These are phyloP conservation scores for Panellus pusillus DNA, from an alignment of 768 basidiomycete genomes.

Conservation along the genomic window DNA sequence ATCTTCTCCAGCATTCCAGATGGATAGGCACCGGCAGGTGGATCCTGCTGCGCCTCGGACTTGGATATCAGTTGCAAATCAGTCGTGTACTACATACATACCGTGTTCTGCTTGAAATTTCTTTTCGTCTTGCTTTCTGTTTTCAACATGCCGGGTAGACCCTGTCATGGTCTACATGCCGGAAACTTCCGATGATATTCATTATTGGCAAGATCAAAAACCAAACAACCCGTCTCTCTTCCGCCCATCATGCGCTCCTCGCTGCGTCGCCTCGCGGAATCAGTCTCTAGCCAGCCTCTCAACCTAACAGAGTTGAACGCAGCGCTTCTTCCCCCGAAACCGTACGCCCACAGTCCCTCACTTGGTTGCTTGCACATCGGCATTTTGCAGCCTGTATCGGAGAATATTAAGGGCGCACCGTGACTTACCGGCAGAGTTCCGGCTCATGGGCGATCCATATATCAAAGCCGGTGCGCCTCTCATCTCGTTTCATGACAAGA, in stretches of 20 bases:
- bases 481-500: too few species aligned
- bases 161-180: too few species aligned
- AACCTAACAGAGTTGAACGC: conserved; percentile 64
- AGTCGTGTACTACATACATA: too few species aligned
- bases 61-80: too few species aligned
- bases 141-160: too few species aligned
- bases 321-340: conserved; percentile 77
- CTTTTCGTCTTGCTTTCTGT: too few species aligned
- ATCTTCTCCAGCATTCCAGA: too few species aligned
- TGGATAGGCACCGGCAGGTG: too few species aligned
- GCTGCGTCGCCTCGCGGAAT: conserved; percentile 51
- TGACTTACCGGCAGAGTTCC: conserved; percentile 72
- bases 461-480: conserved; percentile 66
- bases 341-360: conserved; percentile 48
- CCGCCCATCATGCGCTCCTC: conserved; percentile 39
- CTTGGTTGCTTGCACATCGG: not conserved
- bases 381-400: conserved; percentile 66
- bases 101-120: too few species aligned
- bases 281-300: conserved; percentile 55
- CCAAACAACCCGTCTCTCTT: conserved; percentile 2
- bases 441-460: conserved; percentile 82
- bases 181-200: too few species aligned
- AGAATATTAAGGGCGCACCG: conserved; percentile 80
- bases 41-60: too few species aligned
- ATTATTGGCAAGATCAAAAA: not conserved